Base-by-base conservation (phyloP, 352 stramenopile species). In the Thalassiosira ordinaria region DNA sequence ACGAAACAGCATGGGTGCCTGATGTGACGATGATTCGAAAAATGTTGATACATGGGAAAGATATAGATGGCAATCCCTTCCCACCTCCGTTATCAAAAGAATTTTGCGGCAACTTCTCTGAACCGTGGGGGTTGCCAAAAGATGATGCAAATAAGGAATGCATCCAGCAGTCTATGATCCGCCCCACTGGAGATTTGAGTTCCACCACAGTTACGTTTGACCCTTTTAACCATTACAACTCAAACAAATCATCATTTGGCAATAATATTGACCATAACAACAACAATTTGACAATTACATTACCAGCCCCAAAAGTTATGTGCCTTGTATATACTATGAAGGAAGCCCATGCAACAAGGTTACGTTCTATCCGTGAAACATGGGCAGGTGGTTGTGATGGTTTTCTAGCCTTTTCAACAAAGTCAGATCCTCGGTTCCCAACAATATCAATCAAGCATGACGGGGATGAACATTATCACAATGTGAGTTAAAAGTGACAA, bases 331-430 rank as follows among this genome's bases (percentile, higher is more conserved):
- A 92, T 39, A 92, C 86, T n/a, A 82, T 86, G 51, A 37, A 72
- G 20, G 29, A 74, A 22, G 35, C 74, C 22, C 86, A 92, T 71
- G 29, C 57, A 16, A 83, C 46, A 11, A 51, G 61, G 2, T 80
- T 92, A 26, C 67, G 74, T 9, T 82, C 84, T 0, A 84, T 90
- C 35, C 44, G 71, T 20, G 84, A 91, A 49, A 91, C 89, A 16
- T 93, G 89, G 89, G 86, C 74, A 46, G 70, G 61, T 26, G 56
- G 74, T 44, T 93, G 88, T 56, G 89, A 94, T 80, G 89, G 89
- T 2, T 92, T 92, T 44, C 62, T 92, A 22, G 83, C 80, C 6
- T 82, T 83, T 35, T 86, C 74, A 2, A 89, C 74, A 1, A 31
- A 74, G 60, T 88, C 83, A 0, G 81, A 88, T 52, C 49, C 26